A percentile compares a stretch with the other conserved stretches of the same genome.
phyloP scores from a whole-genome alignment of 305 asterid genomes.

The Solanum hybrid region DNA sequence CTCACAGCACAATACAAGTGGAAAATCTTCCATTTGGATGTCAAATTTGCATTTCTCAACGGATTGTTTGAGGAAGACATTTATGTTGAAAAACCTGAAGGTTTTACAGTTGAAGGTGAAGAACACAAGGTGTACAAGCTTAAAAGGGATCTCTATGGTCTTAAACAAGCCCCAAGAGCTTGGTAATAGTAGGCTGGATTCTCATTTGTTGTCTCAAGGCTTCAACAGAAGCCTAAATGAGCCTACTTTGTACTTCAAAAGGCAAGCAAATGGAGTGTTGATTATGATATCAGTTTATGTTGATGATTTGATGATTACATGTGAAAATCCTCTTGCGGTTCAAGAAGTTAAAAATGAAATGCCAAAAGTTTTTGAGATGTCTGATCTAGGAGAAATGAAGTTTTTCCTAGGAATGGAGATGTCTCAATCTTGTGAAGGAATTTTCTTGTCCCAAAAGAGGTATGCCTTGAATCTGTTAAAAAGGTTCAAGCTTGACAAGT shows the following conservation, averaged over 20 bases:
- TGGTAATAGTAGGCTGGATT: neutral
- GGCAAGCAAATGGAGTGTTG: too few species aligned
- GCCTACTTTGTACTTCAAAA: neutral
- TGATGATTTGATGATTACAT: too few species aligned
- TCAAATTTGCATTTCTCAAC: neutral
- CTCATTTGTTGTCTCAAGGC: neutral
- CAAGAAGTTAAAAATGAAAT: too few species aligned
- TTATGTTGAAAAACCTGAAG: neutral
- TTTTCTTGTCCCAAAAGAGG: too few species aligned
- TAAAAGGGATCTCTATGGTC: neutral
- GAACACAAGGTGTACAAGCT: neutral
- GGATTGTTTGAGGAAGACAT: neutral
- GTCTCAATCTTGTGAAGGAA: too few species aligned
- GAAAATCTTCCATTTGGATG: neutral
- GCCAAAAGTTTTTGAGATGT: too few species aligned
- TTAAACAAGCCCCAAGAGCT: neutral
- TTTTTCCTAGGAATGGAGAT: too few species aligned
- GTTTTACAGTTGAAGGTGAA: neutral
- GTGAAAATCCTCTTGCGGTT: too few species aligned
- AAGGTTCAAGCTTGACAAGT: too few species aligned
- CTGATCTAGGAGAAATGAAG: too few species aligned
- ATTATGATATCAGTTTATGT: too few species aligned
- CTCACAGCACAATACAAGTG: neutral
- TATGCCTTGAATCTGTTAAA: too few species aligned
- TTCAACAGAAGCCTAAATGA: neutral